Evolutionary conservation across 2,329 filamentous ascomycete species (phyloP).

Genomic region (Beauveria sp.): DNA sequence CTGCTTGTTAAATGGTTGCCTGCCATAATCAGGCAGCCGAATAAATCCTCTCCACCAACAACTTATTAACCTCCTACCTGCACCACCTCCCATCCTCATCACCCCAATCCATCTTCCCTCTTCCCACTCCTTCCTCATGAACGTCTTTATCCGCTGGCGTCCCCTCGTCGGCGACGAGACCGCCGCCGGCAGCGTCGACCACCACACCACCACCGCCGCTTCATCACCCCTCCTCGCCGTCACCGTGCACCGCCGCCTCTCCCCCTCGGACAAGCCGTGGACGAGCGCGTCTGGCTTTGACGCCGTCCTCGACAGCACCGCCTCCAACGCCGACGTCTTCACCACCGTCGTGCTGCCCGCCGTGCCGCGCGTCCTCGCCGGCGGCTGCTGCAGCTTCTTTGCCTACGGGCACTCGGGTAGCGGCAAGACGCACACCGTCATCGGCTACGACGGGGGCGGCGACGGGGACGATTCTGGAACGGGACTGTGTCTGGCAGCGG

Average conservation of each 20-base stretch:
- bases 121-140: not conserved
- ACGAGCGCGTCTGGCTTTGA: conserved; percentile 17
- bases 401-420: conserved; percentile 90
- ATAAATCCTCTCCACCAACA: not conserved
- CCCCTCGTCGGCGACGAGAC: conserved; percentile 4
- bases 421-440: conserved; percentile 82
- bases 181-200: not conserved
- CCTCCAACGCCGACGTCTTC: conserved; percentile 20
- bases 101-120: not conserved
- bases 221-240: not conserved
- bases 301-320: conserved; percentile 19
- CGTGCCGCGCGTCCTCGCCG: conserved; percentile 25
- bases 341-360: conserved; percentile 24
- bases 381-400: conserved; percentile 50
- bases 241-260: not conserved
- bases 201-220: not conserved
- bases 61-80: not conserved
- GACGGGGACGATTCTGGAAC: conserved; percentile 21
- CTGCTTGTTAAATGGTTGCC: not conserved
- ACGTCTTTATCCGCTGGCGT: conserved; percentile 11
- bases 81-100: not conserved
- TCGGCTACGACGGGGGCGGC: conserved; percentile 35
- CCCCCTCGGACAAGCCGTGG: conserved; percentile 14
- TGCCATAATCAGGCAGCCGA: not conserved
- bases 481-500: conserved; percentile 30